A percentile compares a stretch with the other conserved stretches of the same genome.
phyloP scores from a whole-genome alignment of 805 yeast genomes.

The Nakazawaea laoshanensis region DNA sequence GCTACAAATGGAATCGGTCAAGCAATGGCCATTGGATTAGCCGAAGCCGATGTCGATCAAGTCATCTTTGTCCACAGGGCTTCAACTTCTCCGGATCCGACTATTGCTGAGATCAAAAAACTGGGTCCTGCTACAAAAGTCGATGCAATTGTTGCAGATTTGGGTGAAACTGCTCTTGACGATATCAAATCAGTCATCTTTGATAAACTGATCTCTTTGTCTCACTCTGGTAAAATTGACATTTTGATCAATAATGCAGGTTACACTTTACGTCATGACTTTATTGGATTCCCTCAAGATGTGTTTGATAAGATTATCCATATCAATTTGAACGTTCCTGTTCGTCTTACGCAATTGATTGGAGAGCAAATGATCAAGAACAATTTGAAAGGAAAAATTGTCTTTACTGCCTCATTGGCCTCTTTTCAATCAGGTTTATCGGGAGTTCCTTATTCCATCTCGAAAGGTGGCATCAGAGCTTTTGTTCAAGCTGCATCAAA shows the following conservation, averaged over 20 bases:
- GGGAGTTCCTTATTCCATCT: slow-evolving; percentile 29
- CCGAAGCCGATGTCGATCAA: slow-evolving; percentile 37
- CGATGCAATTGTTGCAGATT: slow-evolving; percentile 18
- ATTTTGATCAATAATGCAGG: slow-evolving; percentile 27
- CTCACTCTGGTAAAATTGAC: slow-evolving; percentile 22
- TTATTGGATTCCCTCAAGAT: slow-evolving; percentile 27
- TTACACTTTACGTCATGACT: slow-evolving; percentile 22
- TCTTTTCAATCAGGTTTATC: slow-evolving; percentile 31
- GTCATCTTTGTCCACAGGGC: slow-evolving; percentile 31
- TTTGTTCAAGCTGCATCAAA: slow-evolving; percentile 29
- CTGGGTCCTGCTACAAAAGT: slow-evolving; percentile 18
- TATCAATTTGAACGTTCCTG: slow-evolving; percentile 30
- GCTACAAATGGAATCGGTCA: slow-evolving; percentile 56
- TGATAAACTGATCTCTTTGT: slow-evolving; percentile 20
- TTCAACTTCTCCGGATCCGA: slow-evolving; percentile 19
- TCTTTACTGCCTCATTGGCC: slow-evolving; percentile 31
- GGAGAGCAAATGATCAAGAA: slow-evolving; percentile 27
- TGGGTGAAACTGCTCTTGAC: slow-evolving; percentile 19
- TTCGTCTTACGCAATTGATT: slow-evolving; percentile 25
- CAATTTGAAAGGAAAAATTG: slow-evolving; percentile 28
- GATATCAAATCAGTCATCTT: slow-evolving; percentile 22
- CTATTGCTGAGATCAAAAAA: slow-evolving; percentile 19
- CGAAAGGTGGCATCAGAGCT: slow-evolving; percentile 30
- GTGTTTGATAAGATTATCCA: slow-evolving; percentile 30
- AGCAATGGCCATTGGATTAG: slow-evolving; percentile 41